These are phyloP conservation scores for Akanthomyces lecanii DNA, from an alignment of 2,329 filamentous ascomycete species.

Conservation along the genomic window DNA sequence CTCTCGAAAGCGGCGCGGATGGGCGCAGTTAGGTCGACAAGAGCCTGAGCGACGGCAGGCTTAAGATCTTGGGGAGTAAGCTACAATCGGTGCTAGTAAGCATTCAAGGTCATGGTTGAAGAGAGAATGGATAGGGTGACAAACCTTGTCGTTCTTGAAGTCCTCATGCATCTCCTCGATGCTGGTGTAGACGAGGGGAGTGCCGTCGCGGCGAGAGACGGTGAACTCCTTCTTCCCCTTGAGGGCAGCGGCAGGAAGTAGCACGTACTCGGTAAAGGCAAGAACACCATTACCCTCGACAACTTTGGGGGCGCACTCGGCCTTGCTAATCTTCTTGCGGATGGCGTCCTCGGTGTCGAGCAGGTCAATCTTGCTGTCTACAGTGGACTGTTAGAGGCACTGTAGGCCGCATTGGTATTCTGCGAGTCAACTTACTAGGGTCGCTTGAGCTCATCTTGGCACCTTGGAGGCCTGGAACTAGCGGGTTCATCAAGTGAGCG, in stretches of 20 bases:
- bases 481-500: constrained; percentile 54
- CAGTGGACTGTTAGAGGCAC: constrained; percentile 17
- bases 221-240: constrained; percentile 59
- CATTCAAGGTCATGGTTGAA: fast-evolving
- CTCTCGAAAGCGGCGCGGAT: constrained; percentile 71
- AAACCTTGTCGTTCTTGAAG: constrained; percentile 71
- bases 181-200: constrained; percentile 74
- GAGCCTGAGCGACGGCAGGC: constrained; percentile 69
- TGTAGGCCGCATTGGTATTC: background rate
- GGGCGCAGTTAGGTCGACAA: constrained; percentile 70
- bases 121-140: constrained; percentile 26
- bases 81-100: constrained; percentile 19
- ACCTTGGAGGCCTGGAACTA: constrained; percentile 81
- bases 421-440: constrained; percentile 43
- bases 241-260: constrained; percentile 72
- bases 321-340: constrained; percentile 80
- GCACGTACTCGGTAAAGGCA: constrained; percentile 79
- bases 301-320: constrained; percentile 69
- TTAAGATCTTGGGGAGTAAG: constrained; percentile 86
- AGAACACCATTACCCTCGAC: constrained; percentile 84
- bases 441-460: constrained; percentile 84
- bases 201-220: constrained; percentile 64
- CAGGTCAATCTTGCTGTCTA: constrained; percentile 88
- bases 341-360: constrained; percentile 73
- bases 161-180: constrained; percentile 74